Percentiles rank a stretch among this genome's conserved stretches.
Conservation (phyloP, 2,329 filamentous ascomycete species). For the Diaporthe ilicicola region DNA sequence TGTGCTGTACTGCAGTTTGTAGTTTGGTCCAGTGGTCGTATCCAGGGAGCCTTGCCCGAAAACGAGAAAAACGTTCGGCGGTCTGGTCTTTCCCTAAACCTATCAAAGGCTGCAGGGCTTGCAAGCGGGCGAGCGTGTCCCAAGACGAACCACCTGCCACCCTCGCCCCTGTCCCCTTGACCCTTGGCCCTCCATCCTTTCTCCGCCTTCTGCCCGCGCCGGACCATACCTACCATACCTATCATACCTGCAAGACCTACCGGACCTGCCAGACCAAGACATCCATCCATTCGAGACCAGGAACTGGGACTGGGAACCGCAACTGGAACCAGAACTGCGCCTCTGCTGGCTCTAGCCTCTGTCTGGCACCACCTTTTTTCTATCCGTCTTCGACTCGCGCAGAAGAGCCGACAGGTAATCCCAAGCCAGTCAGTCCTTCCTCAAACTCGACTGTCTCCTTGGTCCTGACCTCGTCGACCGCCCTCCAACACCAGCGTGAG, state of each 20-base stretch:
- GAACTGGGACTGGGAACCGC: slow-evolving; percentile 17
- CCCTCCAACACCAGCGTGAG: slow-evolving; percentile 22
- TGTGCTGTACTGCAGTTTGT: not conserved
- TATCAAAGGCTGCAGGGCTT: slow-evolving; percentile 29
- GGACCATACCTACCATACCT: not conserved
- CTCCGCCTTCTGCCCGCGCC: slow-evolving; percentile 23
- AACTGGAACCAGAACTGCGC: slow-evolving; percentile 22
- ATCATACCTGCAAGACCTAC: not conserved
- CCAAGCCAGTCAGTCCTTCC: slow-evolving; percentile 18
- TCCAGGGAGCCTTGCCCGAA: slow-evolving; percentile 25
- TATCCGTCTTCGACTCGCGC: slow-evolving; percentile 29
- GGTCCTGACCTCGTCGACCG: slow-evolving; percentile 8
- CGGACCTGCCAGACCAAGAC: not conserved
- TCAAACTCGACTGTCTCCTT: slow-evolving; percentile 11
- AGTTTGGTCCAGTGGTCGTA: slow-evolving; percentile 14
- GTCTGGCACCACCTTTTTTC: slow-evolving; percentile 33
- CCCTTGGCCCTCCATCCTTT: slow-evolving; percentile 28
- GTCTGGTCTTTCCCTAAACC: slow-evolving; percentile 25
- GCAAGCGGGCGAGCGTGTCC: slow-evolving; percentile 24
- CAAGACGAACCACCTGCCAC: slow-evolving; percentile 25
- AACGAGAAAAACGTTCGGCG: slow-evolving; percentile 25
- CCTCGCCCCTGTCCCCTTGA: slow-evolving; percentile 21
- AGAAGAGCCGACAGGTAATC: slow-evolving; percentile 21
- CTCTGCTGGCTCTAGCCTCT: slow-evolving; percentile 29
- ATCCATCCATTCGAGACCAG: slow-evolving; percentile 20